These are phyloP conservation scores for Guyanaporus albipodus DNA, from an alignment of 768 basidiomycete species.

Conservation along the genomic window DNA sequence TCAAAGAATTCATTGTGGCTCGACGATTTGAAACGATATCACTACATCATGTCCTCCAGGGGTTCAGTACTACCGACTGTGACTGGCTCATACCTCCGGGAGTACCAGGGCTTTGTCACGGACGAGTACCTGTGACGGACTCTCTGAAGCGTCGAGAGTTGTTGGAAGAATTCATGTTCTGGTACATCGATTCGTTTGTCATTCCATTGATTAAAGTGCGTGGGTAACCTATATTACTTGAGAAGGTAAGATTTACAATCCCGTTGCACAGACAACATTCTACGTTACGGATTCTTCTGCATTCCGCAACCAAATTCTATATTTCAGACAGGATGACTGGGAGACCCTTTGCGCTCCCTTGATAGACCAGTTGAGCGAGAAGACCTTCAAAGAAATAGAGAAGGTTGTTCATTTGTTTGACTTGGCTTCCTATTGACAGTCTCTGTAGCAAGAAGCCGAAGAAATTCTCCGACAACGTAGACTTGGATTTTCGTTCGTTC, in stretches of 20 bases:
- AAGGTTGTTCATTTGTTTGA: constrained; percentile 40
- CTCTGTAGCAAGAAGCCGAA: constrained; percentile 54
- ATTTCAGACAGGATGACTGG: constrained; percentile 97
- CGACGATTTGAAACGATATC: constrained; percentile 81
- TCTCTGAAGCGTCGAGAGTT: constrained; percentile 74
- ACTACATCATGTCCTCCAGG: constrained; percentile 74
- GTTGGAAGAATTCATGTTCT: constrained; percentile 85
- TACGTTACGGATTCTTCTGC: constrained; percentile 92
- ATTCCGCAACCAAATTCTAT: constrained; percentile 77
- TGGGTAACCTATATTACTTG: not conserved
- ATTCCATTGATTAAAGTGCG: constrained; percentile 72
- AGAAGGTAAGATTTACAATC: not conserved
- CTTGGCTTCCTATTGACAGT: not conserved
- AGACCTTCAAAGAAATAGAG: constrained; percentile 67
- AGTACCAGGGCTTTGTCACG: constrained; percentile 34
- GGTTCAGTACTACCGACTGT: constrained; percentile 69
- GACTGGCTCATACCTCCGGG: constrained; percentile 67
- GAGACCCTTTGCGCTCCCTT: constrained; percentile 75
- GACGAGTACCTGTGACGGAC: constrained; percentile 60
- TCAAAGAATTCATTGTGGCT: constrained; percentile 66
- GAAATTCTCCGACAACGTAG: constrained; percentile 66
- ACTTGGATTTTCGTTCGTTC: constrained; percentile 81
- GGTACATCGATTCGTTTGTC: constrained; percentile 90
- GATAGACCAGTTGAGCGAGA: constrained; percentile 63
- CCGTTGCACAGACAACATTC: constrained; percentile 68